Evolutionary conservation across 2,329 filamentous ascomycete genomes (phyloP), one percentile per base, ranked within the genome.

Genomic region (Rhinocladiella mackenziei): DNA sequence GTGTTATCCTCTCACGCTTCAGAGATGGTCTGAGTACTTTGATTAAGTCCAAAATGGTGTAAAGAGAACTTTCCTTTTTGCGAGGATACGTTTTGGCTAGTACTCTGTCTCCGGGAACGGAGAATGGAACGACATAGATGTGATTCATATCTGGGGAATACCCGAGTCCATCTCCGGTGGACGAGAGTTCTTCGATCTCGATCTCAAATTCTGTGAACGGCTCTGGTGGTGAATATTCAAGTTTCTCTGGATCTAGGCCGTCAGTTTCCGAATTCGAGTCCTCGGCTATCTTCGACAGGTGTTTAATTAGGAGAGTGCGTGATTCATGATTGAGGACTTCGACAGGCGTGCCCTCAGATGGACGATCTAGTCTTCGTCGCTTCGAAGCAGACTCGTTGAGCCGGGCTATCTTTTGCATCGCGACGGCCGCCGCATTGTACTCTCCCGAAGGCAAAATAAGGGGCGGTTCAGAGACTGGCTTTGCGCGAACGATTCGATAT

Each of bases 131-230:
- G 63, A 96, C 67, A 69, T 83, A 74, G 43, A 78, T 70, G 25
- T 47, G 45, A 29, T 53, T 41, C n/a, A 72, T 73, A 48, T 78
- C 76, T 19, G 78, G 69, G n/a, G 79, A 77, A 45, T 86, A 72
- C 3, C 86, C 92, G 43, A 98, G 76, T 2, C 88, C 92, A 56
- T 97, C 92, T 40, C 92, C 92, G 0, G 87, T 95, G 0, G 91
- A 97, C 0, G 91, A 94, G 23, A 97, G 73, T 54, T 86, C 80
- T 5, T 81, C 66, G 45, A 97, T 82, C n/a, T 84, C 80, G 29
- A 97, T 78, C 40, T 95, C 83, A 29, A 92, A 79, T 62, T 94
- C 86, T 0, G 43, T 47, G 3, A 33, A 33, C 5, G 35, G 10
- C 18, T 39, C 35, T 4, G 35, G 39, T 9, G 13, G 26, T 6